Evolutionary conservation across 2,329 filamentous ascomycete species (phyloP), one percentile per base, ranked within the genome.

Genomic region (Penicillium sp.): DNA sequence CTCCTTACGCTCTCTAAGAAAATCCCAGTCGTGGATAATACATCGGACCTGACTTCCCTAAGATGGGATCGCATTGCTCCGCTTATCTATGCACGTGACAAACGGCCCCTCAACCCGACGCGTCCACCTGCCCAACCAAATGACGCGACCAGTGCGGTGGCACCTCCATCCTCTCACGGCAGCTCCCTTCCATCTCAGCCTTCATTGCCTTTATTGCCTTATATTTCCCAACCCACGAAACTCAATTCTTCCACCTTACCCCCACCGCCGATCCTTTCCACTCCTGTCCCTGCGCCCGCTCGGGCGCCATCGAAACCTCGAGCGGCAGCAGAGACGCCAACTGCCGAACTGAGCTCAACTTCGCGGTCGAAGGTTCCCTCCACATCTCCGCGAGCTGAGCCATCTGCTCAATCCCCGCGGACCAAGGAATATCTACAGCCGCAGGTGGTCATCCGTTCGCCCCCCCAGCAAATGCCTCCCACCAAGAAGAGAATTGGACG

Each of bases 1-100:
- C 72, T 88, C 56, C 75, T 80, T 53, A 64, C 74, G 5, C 12
- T 31, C 66, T 84, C 7, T 35, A 69, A 71, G 7, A 74, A 67
- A 3, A 74, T 83, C 42, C 29, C 64, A 15, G 68, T 69, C 9
- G 72, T 85, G 5, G 74, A 79, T 42, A 66, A 69, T 47, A 68
- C 69, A 9, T 75, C 79, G 6, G 83, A 87, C 66, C 70, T 87
- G 12, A 77, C 75, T 29, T 86, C 83, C 0, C 79, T 88, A 47
- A 76, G 79, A 52, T 87, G 85, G 85, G 82, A 86, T 64, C 58
- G 85, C 3, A 78, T 87, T 22, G 85, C 87, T 40, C 48, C 59
- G 15, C 11, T 49, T 15, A 18, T 31, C 22, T 29, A 35, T 26
- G 25, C 56, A 51, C 57, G 55, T 51, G 59, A 55, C 20, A 18